A percentile compares a stretch with the other conserved stretches of the same genome.
phyloP scores from a whole-genome alignment of 495 filamentous ascomycete genomes.

The Xylaria nigripes region DNA sequence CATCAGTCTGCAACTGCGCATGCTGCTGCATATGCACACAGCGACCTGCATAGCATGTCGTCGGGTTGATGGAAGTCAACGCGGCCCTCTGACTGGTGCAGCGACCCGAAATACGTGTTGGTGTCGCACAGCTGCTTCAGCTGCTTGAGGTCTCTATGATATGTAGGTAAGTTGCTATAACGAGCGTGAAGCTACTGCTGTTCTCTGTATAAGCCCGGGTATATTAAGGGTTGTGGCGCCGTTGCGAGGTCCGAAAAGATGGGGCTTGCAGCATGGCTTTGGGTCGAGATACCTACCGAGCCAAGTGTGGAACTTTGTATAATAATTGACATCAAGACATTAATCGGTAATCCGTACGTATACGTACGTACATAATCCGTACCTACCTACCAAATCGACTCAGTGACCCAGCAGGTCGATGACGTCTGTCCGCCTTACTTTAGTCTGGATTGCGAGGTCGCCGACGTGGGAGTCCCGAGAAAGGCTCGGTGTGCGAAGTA shows the following conservation, averaged over 20 bases:
- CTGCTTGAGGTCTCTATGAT: neutral
- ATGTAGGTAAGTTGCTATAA: neutral
- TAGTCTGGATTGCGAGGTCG: neutral
- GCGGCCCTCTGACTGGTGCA: slow-evolving; percentile 3
- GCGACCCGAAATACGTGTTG: neutral
- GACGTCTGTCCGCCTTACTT: neutral
- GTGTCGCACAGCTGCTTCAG: slow-evolving; percentile 7
- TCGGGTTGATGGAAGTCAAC: neutral
- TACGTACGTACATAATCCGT: too few relatives aligned
- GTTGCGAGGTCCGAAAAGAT: neutral
- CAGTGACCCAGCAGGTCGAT: neutral
- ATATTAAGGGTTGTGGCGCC: neutral
- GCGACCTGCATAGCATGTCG: neutral
- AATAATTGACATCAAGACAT: too few relatives aligned
- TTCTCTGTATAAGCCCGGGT: neutral
- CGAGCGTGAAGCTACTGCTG: neutral
- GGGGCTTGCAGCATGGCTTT: neutral
- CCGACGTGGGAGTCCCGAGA: neutral
- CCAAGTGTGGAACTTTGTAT: neutral
- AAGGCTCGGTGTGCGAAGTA: neutral
- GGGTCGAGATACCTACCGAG: neutral
- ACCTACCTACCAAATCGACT: too few relatives aligned
- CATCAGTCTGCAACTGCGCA: neutral
- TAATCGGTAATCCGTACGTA: neutral
- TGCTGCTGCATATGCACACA: neutral